These are phyloP conservation scores for Trichosporon sp. DNA, from an alignment of 1,284 basidiomycete genomes.

Conservation along the genomic window DNA sequence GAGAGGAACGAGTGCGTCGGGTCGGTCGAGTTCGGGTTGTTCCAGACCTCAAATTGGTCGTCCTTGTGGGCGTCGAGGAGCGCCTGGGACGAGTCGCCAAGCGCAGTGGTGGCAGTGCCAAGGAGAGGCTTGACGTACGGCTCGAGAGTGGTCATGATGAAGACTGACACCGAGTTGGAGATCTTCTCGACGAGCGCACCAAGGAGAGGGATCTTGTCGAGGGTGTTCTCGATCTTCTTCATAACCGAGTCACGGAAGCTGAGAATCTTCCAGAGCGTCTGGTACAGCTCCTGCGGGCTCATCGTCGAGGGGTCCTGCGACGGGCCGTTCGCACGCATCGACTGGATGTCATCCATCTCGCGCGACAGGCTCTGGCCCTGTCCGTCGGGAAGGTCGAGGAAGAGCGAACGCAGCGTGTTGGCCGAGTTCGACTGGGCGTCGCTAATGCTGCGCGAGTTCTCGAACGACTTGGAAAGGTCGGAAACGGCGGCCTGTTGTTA, in stretches of 20 bases:
- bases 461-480: constrained; percentile 79
- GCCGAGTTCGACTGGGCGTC: constrained; percentile 61
- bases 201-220: constrained; percentile 67
- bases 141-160: constrained; percentile 78
- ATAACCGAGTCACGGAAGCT: constrained; percentile 80
- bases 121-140: constrained; percentile 71
- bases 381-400: constrained; percentile 66
- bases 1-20: constrained; percentile 68
- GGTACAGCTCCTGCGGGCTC: constrained; percentile 83
- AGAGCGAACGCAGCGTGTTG: constrained; percentile 51
- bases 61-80: constrained; percentile 76
- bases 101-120: constrained; percentile 69
- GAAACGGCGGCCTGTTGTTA: constrained; percentile 73
- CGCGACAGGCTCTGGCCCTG: constrained; percentile 62
- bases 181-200: constrained; percentile 77
- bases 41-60: constrained; percentile 80
- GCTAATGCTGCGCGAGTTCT: constrained; percentile 61
- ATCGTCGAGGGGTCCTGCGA: constrained; percentile 73
- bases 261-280: constrained; percentile 79
- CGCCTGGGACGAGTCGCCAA: constrained; percentile 68
- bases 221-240: constrained; percentile 80
- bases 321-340: constrained; percentile 64
- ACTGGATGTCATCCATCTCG: constrained; percentile 74
- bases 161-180: constrained; percentile 76
- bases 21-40: constrained; percentile 74